phyloP scores from a whole-genome alignment of 148 eudicot genomes.

The Chenopodium formosanum region DNA sequence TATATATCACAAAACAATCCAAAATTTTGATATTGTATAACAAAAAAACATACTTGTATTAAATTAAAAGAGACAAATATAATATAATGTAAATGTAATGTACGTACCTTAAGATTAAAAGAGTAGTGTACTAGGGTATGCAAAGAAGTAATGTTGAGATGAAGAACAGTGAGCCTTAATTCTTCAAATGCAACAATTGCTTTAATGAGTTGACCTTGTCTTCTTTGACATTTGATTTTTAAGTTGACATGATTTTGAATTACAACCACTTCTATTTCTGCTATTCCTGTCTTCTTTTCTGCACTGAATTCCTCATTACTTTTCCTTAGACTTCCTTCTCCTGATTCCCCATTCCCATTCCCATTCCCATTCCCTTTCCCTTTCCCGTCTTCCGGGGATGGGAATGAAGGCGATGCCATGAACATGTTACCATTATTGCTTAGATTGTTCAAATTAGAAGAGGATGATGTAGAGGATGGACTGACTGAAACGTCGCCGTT shows the following conservation, averaged over 20 bases:
- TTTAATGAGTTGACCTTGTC: conserved; percentile 39
- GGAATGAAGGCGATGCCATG: conserved; percentile 21
- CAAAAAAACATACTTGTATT: background rate
- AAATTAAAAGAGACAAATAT: background rate
- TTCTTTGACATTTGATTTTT: conserved; percentile 45
- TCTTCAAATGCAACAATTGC: conserved; percentile 50
- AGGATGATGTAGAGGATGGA: conserved; percentile 34
- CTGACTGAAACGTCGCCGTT: conserved; percentile 31
- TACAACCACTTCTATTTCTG: conserved; percentile 41
- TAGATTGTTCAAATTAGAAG: conserved; percentile 18
- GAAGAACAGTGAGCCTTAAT: conserved; percentile 47
- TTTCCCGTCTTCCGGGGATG: conserved; percentile 20
- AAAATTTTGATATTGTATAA: background rate
- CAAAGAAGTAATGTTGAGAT: conserved; percentile 52
- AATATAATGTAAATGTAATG: too few species aligned
- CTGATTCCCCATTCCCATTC: background rate
- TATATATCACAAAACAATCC: background rate
- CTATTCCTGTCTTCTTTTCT: conserved; percentile 35
- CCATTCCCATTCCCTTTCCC: conserved; percentile 9
- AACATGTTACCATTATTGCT: conserved; percentile 17
- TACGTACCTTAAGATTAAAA: conserved; percentile 52
- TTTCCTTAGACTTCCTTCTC: background rate
- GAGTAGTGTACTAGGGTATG: conserved; percentile 44
- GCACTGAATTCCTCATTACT: conserved; percentile 32
- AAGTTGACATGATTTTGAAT: conserved; percentile 56